Evolutionary conservation across 345 rosid genomes (phyloP), one percentile per base, ranked within the genome.

Genomic region (Brassica cretica): DNA sequence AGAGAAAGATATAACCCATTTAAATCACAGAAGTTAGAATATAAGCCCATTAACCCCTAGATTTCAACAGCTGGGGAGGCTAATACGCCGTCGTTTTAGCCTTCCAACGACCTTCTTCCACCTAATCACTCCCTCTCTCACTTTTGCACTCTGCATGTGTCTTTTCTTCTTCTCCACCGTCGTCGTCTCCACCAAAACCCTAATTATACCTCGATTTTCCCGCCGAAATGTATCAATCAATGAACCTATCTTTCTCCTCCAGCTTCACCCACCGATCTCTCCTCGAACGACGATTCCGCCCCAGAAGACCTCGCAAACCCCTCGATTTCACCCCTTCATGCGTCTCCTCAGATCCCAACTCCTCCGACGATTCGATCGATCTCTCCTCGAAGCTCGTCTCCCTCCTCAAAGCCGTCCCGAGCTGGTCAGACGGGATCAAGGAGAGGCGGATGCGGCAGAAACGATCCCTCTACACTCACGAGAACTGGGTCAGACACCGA

Each of bases 401-500:
- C 4, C 79, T 94, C 65, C 88, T 94, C 76, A 84, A 82, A 3
- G 90, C 82, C 30, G 78, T 94, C 46, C 97, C 98, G 5, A 90
- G 92, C 69, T 94, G 98, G 98, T 90, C 98, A 2, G 98, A 94
- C 81, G 35, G 77, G 5, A 76, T 89, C 39, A 80, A 94, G 64
- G 98, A 94, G 88, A 87, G 89, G 6, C 91, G 98, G 51, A 89
- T 91, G 95, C 89, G 46, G 49, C 88, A 81, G 71, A 89, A 82
- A 5, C 91, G 98, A 14, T 65, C 89, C 64, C 89, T 94, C 32
- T 94, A 94, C 86, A 85, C 75, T 80, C 98, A 92, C 78, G 85
- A 94, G 10, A 82, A 84, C 4, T 94, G 97, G 98, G 84, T 89
- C n/a, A 64, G 86, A 12, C 98, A 94, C 80, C 80, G 98, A 67